Evolutionary conservation across 1,284 basidiomycete genomes (phyloP).

Genomic region (Cryptococcus neoformans): DNA sequence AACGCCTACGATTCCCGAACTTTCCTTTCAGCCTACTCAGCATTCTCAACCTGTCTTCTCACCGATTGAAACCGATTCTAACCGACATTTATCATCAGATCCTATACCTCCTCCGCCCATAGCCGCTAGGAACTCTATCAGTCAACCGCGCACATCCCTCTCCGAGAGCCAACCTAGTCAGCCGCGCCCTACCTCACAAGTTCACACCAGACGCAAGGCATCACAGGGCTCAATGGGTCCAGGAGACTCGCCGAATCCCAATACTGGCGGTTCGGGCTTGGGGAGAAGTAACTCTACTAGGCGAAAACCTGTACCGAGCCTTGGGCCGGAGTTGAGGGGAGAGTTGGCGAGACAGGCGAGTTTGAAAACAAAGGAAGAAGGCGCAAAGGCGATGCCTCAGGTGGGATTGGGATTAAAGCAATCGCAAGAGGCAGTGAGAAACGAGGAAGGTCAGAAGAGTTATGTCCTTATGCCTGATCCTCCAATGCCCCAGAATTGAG

Average conservation of each 20-base stretch:
- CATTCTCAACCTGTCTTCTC: background rate
- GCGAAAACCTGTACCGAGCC: slow-evolving; percentile 31
- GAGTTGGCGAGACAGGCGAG: slow-evolving; percentile 19
- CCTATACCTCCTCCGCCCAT: background rate
- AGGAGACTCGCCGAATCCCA: background rate
- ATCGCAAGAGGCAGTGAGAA: slow-evolving; percentile 1
- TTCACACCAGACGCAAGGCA: no score
- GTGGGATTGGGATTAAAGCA: background rate
- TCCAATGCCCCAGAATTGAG: slow-evolving; percentile 10
- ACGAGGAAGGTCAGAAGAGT: slow-evolving; percentile 9
- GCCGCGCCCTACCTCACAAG: no score
- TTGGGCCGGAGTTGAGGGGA: slow-evolving; percentile 26
- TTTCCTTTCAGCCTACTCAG: background rate
- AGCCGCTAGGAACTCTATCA: background rate
- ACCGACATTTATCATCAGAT: background rate
- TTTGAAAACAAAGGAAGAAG: slow-evolving; percentile 2
- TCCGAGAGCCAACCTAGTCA: no score
- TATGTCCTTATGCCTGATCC: slow-evolving; percentile 22
- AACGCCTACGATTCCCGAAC: background rate
- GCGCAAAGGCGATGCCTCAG: background rate
- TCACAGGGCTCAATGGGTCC: no score
- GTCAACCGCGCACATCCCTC: no score
- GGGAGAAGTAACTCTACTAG: slow-evolving; percentile 8
- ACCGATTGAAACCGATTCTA: no score
- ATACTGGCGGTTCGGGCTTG: background rate